phyloP scores from a whole-genome alignment of 1,139 yeast species.

The Blastobotrys buckinghamii region DNA sequence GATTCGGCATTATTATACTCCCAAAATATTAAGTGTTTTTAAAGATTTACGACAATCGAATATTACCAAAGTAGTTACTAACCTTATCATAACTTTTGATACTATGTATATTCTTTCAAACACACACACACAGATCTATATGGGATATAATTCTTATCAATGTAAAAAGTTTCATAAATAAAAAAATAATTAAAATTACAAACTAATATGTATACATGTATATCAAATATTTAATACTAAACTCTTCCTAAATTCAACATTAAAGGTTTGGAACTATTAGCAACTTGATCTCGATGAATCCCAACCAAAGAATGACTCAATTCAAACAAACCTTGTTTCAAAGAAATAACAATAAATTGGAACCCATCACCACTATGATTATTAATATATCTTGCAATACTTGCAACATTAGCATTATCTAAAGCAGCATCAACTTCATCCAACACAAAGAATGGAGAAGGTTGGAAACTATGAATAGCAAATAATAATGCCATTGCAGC shows the following conservation, averaged over 20 bases:
- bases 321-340: slow-evolving; percentile 82
- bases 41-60: no score
- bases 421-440: slow-evolving; percentile 98
- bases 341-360: slow-evolving; percentile 90
- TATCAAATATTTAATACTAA: background rate
- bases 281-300: slow-evolving; percentile 77
- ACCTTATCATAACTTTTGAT: no score
- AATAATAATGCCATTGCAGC: slow-evolving; percentile 91
- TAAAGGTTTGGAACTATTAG: slow-evolving; percentile 69
- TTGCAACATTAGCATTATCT: slow-evolving; percentile 81
- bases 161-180: background rate
- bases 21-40: no score
- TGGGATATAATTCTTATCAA: no score
- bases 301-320: slow-evolving; percentile 91
- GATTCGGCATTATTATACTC: no score
- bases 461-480: slow-evolving; percentile 86
- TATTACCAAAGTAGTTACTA: no score
- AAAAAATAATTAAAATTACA: background rate
- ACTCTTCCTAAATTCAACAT: slow-evolving; percentile 25
- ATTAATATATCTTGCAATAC: slow-evolving; percentile 77
- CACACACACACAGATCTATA: no score
- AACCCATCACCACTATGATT: slow-evolving; percentile 71
- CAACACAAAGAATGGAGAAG: slow-evolving; percentile 91
- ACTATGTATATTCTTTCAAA: no score
- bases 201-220: no score